Evolutionary conservation across 306 rosid genomes (phyloP), one percentile per base, ranked within the genome.

Genomic region (Medicago arabica): DNA sequence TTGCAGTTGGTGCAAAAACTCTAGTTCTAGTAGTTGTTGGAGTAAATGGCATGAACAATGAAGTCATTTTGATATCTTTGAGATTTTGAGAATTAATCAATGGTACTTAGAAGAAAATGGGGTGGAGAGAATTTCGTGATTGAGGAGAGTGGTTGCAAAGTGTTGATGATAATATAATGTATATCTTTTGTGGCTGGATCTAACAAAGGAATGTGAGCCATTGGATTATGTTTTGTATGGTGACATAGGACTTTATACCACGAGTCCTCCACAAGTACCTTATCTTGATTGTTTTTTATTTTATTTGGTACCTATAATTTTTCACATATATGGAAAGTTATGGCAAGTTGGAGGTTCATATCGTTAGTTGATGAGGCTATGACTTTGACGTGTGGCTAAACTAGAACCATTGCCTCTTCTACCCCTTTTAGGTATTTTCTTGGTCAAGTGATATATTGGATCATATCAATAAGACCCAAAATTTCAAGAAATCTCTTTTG

Each of bases 241-340:
- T 58, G 77, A 75, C 18, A 40, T 53, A 53, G 44, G 75, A 64
- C 59, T 47, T 58, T 69, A 38, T 7, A 60, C 65, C 90, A 77
- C 83, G 86, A 88, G 92, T 51, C 78, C 89, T 88, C 91, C 93
- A 80, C 88, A 83, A 83, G 89, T 70, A 82, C 68, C 93, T 92
- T 90, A 90, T 92, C 96, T 81, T 82, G 7, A 74, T 75, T 51
- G 1, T 78, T 65, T 36, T 54, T 78, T 55, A 16, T 7, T 38
- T 21, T 8, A 55, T 83, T 76, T 43, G 76, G 80, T 49, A 11
- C 25, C 18, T 50, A 28, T 41, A 57, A 68, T 47, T 77, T 62
- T 13, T 28, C 31, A 15, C 3, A 62, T 1, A 65, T 50, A 19
- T 13, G 76, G 61, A 62, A 55, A 68, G 50, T 76, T 77, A 18